Percentiles rank a stretch among this genome's conserved stretches.
These are phyloP conservation scores for Cytidiella melzeri DNA, from an alignment of 768 basidiomycete genomes.

Conservation along the genomic window DNA sequence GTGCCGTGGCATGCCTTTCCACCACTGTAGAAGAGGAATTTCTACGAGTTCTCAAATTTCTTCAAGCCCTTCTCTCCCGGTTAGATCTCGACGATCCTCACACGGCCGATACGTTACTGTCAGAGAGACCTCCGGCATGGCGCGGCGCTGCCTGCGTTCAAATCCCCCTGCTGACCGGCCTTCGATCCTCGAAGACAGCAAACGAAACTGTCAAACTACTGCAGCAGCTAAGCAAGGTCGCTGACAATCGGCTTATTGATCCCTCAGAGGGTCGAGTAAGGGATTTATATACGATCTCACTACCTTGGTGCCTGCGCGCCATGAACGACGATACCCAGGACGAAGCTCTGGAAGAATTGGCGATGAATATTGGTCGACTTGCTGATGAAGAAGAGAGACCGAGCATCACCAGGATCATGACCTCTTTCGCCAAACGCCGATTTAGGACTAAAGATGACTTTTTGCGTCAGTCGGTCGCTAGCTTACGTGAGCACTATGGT, in stretches of 20 bases:
- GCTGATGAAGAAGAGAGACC: conserved; percentile 67
- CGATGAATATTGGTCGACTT: conserved; percentile 62
- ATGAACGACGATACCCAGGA: conserved; percentile 62
- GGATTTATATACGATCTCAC: conserved; percentile 72
- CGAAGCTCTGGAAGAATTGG: conserved; percentile 59
- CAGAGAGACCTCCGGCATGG: conserved; percentile 71
- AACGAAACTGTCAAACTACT: conserved; percentile 63
- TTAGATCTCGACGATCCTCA: conserved; percentile 65
- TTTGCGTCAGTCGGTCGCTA: conserved; percentile 79
- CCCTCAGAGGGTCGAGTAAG: conserved; percentile 63
- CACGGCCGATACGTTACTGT: conserved; percentile 63
- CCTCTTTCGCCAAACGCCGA: conserved; percentile 77
- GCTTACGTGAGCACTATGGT: conserved; percentile 81
- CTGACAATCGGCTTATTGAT: conserved; percentile 66
- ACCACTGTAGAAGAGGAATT: conserved; percentile 85
- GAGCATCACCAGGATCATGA: conserved; percentile 86
- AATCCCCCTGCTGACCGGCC: conserved; percentile 62
- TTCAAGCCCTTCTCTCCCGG: conserved; percentile 59
- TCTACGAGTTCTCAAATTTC: conserved; percentile 52
- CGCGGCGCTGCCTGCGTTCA: conserved; percentile 58
- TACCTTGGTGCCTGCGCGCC: conserved; percentile 87
- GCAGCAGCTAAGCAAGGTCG: conserved; percentile 51
- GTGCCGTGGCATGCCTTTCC: conserved; percentile 69
- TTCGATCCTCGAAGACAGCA: conserved; percentile 73
- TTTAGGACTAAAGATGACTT: conserved; percentile 94